Evolutionary conservation across 164 flowering plant genomes (phyloP), one percentile per base, ranked within the genome.

Genomic region (Stephania cephalantha): DNA sequence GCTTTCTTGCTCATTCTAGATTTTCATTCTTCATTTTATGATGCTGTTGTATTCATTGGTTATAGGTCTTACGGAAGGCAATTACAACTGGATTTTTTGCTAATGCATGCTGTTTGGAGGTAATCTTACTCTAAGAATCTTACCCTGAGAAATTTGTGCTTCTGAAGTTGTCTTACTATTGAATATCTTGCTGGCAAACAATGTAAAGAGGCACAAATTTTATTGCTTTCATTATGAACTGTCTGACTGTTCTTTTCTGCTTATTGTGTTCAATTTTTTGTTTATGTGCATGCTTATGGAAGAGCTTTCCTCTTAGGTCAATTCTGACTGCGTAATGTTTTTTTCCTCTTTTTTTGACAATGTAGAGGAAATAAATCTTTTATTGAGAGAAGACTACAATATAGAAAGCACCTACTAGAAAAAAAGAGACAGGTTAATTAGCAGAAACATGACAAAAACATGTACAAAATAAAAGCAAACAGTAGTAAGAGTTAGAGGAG

Each of bases 31-130:
- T 15, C 44, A 42, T 17, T 46, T 25, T 46, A 12, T 70, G 9
- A 70, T 46, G 42, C 42, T 35, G 2, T 35, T 35, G 42, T 35
- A 35, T 35, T 35, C 42, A 35, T 35, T 35, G 42, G 42, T 70
- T 85, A 74, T 90, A 95, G 99, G 87, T 80, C 9, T 81, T 96
- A 30, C 81, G 94, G 76, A 94, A 91, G 86, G 98, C 98, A 75
- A 82, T 96, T 25, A 87, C 91, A 75, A 86, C 97, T 76, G 99
- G 99, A n/a, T 94, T 90, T 87, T 94, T 94, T 74, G 90, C 99
- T 66, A 89, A 96, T 87, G 98, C 97, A n/a, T 91, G 97, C 75
- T 90, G 82, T 22, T 80, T 94, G 78, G 97, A 96, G 80, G 98
- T 94, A 81, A 86, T 58, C 22, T 1, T 17, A 17, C 65, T 58